A percentile compares a stretch with the other conserved stretches of the same genome.
Evolutionary conservation across 768 basidiomycete genomes (phyloP).

Genomic region (Pleurotus sapidus): DNA sequence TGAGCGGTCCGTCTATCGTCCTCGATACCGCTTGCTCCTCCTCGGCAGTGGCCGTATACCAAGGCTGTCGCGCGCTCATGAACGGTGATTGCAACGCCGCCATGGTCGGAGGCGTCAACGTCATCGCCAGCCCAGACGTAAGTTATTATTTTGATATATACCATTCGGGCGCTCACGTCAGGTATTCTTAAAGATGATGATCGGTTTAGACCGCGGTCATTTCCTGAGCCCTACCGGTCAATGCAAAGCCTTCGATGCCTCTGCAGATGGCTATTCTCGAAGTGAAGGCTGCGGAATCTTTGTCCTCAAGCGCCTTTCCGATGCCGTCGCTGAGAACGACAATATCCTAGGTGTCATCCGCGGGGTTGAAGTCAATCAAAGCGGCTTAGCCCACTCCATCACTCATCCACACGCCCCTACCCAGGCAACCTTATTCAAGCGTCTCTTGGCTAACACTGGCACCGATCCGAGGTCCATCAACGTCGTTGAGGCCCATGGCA

Average conservation of each 20-base stretch:
- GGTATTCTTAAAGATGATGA: slow-evolving; percentile 33
- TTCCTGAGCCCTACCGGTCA: slow-evolving; percentile 66
- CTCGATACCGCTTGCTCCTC: slow-evolving; percentile 78
- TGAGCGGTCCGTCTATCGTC: slow-evolving; percentile 69
- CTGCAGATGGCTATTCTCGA: slow-evolving; percentile 73
- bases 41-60: slow-evolving; percentile 64
- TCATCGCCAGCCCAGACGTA: slow-evolving; percentile 71
- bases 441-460: slow-evolving; percentile 41
- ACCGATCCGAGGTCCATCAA: slow-evolving; percentile 43
- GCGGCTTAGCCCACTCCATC: slow-evolving; percentile 62
- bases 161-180: slow-evolving; percentile 47
- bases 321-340: slow-evolving; percentile 67
- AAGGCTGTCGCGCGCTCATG: slow-evolving; percentile 63
- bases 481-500: slow-evolving; percentile 74
- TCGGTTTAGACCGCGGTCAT: slow-evolving; percentile 55
- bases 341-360: slow-evolving; percentile 66
- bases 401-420: slow-evolving; percentile 69
- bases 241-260: slow-evolving; percentile 68
- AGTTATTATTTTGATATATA: slow-evolving; percentile 19
- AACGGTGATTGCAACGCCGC: slow-evolving; percentile 65
- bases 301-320: slow-evolving; percentile 65
- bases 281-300: slow-evolving; percentile 71
- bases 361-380: slow-evolving; percentile 71
- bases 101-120: slow-evolving; percentile 73
- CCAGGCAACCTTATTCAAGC: slow-evolving; percentile 53